These are phyloP conservation scores for Citrus australasica DNA, from an alignment of 345 rosid species.

Conservation along the genomic window DNA sequence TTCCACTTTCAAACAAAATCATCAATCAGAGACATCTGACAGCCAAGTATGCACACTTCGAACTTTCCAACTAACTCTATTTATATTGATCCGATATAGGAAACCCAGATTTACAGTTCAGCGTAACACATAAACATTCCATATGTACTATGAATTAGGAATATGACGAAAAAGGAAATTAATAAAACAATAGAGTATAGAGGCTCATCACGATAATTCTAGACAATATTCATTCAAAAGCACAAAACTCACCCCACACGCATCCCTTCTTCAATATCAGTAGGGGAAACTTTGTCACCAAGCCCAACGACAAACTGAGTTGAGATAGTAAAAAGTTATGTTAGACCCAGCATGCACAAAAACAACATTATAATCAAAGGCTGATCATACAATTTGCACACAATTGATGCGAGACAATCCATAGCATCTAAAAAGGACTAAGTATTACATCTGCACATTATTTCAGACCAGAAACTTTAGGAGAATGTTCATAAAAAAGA, in stretches of 20 bases:
- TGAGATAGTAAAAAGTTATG: background rate
- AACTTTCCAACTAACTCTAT: background rate
- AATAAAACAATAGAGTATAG: background rate
- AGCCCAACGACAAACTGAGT: slow-evolving; percentile 93
- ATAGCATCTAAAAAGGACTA: background rate
- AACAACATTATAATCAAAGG: background rate
- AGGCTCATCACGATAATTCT: background rate
- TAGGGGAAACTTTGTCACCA: slow-evolving; percentile 98
- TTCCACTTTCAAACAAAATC: background rate
- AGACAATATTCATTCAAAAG: background rate
- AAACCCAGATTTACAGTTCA: background rate
- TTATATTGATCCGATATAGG: background rate
- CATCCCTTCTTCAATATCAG: slow-evolving; percentile 99
- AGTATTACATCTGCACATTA: background rate
- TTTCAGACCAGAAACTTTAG: background rate
- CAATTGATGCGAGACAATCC: background rate
- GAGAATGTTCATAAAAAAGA: background rate
- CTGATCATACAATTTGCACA: background rate
- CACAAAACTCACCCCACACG: slow-evolving; percentile 71
- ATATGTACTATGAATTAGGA: background rate
- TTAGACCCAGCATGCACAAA: background rate
- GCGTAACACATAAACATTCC: background rate
- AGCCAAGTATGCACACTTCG: background rate
- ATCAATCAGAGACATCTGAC: background rate
- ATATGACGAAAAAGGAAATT: background rate